Evolutionary conservation across 495 filamentous ascomycete genomes (phyloP).

Genomic region (Lasiosphaeria miniovina): DNA sequence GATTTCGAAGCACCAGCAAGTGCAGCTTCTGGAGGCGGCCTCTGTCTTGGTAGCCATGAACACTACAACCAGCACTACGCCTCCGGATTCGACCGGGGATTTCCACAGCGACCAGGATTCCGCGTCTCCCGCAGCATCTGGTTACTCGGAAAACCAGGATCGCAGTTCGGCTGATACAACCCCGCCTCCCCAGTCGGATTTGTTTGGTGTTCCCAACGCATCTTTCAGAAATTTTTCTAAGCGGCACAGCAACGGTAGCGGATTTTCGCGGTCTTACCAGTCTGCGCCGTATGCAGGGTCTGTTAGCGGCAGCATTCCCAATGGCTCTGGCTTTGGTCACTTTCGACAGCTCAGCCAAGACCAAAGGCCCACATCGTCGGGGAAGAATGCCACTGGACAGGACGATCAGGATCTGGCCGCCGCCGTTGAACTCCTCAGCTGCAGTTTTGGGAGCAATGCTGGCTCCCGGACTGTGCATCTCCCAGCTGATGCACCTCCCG

Average conservation of each 20-base stretch:
- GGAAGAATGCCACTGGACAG: slow-evolving; percentile 57
- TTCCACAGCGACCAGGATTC: slow-evolving; percentile 76
- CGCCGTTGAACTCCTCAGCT: slow-evolving; percentile 82
- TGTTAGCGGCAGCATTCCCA: slow-evolving; percentile 49
- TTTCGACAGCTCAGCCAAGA: slow-evolving; percentile 55
- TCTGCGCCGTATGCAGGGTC: slow-evolving; percentile 60
- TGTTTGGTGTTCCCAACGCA: slow-evolving; percentile 33
- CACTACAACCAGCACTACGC: slow-evolving; percentile 49
- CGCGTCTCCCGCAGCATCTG: slow-evolving; percentile 72
- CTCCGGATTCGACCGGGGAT: slow-evolving; percentile 59
- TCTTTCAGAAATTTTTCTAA: slow-evolving; percentile 53
- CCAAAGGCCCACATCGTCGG: slow-evolving; percentile 59
- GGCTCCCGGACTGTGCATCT: slow-evolving; percentile 65
- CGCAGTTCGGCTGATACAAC: slow-evolving; percentile 68
- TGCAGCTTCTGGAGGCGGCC: slow-evolving; percentile 93
- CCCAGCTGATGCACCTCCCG: slow-evolving; percentile 75
- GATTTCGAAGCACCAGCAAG: slow-evolving; percentile 99
- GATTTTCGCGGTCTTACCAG: slow-evolving; percentile 81
- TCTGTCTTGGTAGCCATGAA: slow-evolving; percentile 95
- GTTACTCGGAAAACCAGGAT: slow-evolving; percentile 69
- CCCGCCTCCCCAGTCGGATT: slow-evolving; percentile 60
- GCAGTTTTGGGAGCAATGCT: slow-evolving; percentile 76
- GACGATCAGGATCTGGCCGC: slow-evolving; percentile 85
- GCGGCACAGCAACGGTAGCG: slow-evolving; percentile 63
- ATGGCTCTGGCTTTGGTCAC: slow-evolving; percentile 48